Evolutionary conservation across 2,329 filamentous ascomycete genomes (phyloP), one percentile per base, ranked within the genome.

Genomic region (Ceratocystis ficicola): DNA sequence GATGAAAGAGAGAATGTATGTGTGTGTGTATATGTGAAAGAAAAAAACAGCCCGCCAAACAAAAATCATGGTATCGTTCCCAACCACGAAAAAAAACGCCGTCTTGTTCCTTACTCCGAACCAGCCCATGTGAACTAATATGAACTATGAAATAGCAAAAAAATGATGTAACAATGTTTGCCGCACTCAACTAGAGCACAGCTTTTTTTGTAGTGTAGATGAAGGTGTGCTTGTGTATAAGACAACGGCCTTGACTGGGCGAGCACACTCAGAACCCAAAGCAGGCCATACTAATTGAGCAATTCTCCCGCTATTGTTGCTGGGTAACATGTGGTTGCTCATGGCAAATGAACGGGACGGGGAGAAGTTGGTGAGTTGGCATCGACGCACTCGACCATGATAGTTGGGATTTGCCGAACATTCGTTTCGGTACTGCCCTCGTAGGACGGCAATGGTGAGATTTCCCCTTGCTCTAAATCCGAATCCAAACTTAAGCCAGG

Each of bases 281-380:
- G 12, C 20, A 15, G 22, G 5, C 0, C 15, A 59, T 17, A 5
- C 4, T 7, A 36, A 5, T 20, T n/a, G 5, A 8, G 17, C 6
- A n/a, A 30, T 30, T 30, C 55, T 59, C 12, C 17, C 55, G 1
- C 28, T 59, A 17, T n/a, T 10, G 15, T 30, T 30, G n/a, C n/a
- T 25, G 15, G 15, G 12, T 30, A n/a, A 30, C 28, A 36, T 59
- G 17, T 36, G 61, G 67, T 70, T 25, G 59, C n/a, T 57, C 30
- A 59, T 10, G 52, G 63, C 15, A 64, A 12, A 20, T 59, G 36
- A 6, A 57, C 63, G n/a, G 52, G 44, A 2, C 50, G 30, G 7
- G 41, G 50, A 44, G 55, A 59, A 59, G 55, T 59, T 36, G 48
- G 48, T 20, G 28, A 41, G 28, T 36, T 50, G 28, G 12, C 48